These are phyloP conservation scores for Pythium volutum DNA, from an alignment of 352 stramenopile species.

Conservation along the genomic window DNA sequence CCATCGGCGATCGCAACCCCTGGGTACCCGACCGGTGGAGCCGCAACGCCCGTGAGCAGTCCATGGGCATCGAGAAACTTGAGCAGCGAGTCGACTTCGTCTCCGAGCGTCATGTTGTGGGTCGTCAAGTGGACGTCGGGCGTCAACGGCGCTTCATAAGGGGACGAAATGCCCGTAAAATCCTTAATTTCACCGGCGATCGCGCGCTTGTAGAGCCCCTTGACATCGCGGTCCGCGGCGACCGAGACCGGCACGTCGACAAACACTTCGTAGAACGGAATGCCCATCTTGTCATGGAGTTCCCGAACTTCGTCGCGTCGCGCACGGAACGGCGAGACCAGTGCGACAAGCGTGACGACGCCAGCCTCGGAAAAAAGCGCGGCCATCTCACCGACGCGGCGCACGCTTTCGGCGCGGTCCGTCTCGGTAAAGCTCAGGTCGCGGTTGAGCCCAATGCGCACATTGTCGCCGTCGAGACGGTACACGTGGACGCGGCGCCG, in stretches of 20 bases:
- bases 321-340: conserved; percentile 95
- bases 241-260: conserved; percentile 97
- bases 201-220: conserved; percentile 94
- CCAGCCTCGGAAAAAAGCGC: conserved; percentile 96
- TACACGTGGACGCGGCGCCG: conserved; percentile 95
- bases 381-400: conserved; percentile 96
- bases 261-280: conserved; percentile 99
- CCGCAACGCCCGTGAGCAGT: conserved; percentile 57
- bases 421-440: conserved; percentile 95
- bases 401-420: conserved; percentile 95
- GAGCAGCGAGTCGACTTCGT: conserved; percentile 66
- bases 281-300: conserved; percentile 89
- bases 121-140: conserved; percentile 96
- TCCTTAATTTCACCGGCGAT: conserved; percentile 96
- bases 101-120: conserved; percentile 93
- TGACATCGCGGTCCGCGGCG: conserved; percentile 96
- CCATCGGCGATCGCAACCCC: conserved; percentile 87
- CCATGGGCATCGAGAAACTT: conserved; percentile 56
- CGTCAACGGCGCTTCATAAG: conserved; percentile 94
- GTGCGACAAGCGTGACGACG: conserved; percentile 96
- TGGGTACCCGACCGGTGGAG: conserved; percentile 56
- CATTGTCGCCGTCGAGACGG: conserved; percentile 97
- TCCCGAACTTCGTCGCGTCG: conserved; percentile 94
- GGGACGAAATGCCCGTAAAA: conserved; percentile 98
- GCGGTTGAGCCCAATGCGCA: conserved; percentile 97